Percentiles rank a stretch among this genome's conserved stretches.
These are phyloP conservation scores for Pythium apleroticum DNA, from an alignment of 352 stramenopile species.

Conservation along the genomic window DNA sequence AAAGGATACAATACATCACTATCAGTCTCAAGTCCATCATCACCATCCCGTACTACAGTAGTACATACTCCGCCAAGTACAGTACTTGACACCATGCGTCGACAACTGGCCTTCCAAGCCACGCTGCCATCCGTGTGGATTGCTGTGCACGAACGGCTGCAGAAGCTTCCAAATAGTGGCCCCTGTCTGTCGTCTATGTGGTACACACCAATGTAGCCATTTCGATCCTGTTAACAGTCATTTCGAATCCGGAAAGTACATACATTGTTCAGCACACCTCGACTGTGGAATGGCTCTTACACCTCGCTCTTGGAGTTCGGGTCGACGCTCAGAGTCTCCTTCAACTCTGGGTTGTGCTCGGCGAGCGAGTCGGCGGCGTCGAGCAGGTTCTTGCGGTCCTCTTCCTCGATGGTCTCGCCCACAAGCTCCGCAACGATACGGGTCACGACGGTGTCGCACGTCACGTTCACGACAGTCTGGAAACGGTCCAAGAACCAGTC, in stretches of 20 bases:
- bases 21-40: neutral
- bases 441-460: slow-evolving; percentile 47
- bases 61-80: too few relatives aligned
- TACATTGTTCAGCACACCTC: neutral
- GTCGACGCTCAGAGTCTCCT: slow-evolving; percentile 26
- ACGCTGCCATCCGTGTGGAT: too few relatives aligned
- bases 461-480: slow-evolving; percentile 51
- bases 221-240: too few relatives aligned
- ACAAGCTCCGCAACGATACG: slow-evolving; percentile 44
- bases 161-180: too few relatives aligned
- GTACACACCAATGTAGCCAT: slow-evolving; percentile 7
- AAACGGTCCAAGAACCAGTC: slow-evolving; percentile 60
- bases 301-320: slow-evolving; percentile 11
- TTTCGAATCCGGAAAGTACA: neutral
- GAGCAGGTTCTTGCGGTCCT: slow-evolving; percentile 17
- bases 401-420: slow-evolving; percentile 20
- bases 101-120: too few relatives aligned
- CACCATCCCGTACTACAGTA: too few relatives aligned
- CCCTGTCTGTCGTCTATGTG: neutral
- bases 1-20: neutral
- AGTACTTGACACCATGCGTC: too few relatives aligned
- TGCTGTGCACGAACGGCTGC: too few relatives aligned
- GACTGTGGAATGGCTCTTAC: neutral
- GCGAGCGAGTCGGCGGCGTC: neutral
- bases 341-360: slow-evolving; percentile 23